These are phyloP conservation scores for Yamadazyma scolyti DNA, from an alignment of 805 yeast species.

Conservation along the genomic window DNA sequence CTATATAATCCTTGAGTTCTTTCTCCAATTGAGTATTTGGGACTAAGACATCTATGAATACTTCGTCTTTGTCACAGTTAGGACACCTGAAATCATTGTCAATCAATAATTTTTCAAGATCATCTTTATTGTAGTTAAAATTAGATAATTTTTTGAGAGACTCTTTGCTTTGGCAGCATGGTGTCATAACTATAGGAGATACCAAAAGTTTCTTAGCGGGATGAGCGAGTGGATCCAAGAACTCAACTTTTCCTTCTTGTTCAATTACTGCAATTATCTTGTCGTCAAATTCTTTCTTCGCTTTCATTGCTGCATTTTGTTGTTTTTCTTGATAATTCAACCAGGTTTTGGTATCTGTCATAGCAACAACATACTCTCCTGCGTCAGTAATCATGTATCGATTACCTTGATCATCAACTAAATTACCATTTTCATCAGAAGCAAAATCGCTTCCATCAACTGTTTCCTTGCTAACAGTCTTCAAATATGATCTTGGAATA, in stretches of 20 bases:
- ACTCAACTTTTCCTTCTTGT: constrained; percentile 32
- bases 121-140: constrained; percentile 33
- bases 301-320: constrained; percentile 44
- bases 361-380: constrained; percentile 93
- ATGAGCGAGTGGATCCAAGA: constrained; percentile 60
- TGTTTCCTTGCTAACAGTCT: constrained; percentile 77
- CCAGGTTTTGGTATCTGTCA: constrained; percentile 93
- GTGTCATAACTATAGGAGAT: constrained; percentile 71
- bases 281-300: constrained; percentile 50
- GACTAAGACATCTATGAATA: constrained; percentile 68
- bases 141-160: constrained; percentile 55
- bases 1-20: constrained; percentile 50
- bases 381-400: constrained; percentile 86
- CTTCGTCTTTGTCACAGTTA: constrained; percentile 69
- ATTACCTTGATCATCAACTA: constrained; percentile 44
- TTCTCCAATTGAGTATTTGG: constrained; percentile 57
- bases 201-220: constrained; percentile 54
- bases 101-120: constrained; percentile 47
- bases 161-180: constrained; percentile 63
- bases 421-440: constrained; percentile 40
- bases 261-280: constrained; percentile 27
- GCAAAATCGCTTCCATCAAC: constrained; percentile 42
- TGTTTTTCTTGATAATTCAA: constrained; percentile 73
- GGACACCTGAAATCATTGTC: constrained; percentile 92
- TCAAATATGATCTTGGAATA: constrained; percentile 90